Base-by-base conservation (phyloP, 108 stramenopile genomes). In the Fragilariopsis cylindrus region DNA sequence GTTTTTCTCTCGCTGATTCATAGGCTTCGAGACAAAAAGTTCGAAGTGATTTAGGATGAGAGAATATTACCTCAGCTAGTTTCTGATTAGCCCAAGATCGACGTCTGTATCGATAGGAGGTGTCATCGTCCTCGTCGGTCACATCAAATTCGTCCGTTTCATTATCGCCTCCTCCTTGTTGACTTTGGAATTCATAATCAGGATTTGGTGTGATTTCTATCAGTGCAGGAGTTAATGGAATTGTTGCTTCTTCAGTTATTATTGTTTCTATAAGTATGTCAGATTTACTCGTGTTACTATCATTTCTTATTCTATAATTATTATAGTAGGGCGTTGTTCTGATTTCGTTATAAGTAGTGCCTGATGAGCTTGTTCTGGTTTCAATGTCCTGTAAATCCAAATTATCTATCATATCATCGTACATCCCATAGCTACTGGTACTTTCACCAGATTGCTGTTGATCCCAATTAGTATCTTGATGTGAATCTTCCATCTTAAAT, bases 21-120 rank as follows among this genome's bases (percentile, higher is more conserved):
- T 87, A 89, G 4, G 90, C 90, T 54, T 90, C 87, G n/a, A 90
- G 50, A 62, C 92, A 92, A 76, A 85, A 95, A 30, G 55, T 65
- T n/a, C 89, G 76, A 1, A 95, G 53, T 8, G 94, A 84, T 60
- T 83, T 71, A 1, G 94, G 94, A 81, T 92, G 91, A 41, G 87
- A 76, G 74, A 91, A 92, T 2, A 95, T 84, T 3, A 88, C 94
- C 44, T 75, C 67, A 43, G 91, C 85, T 43, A 95, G 69, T 68
- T 90, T 84, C 57, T 87, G 77, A 58, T 92, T 81, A 4, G 81
- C 81, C 72, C 78, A 82, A 8, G 15, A n/a, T 18, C 54, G 64
- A 56, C 85, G 80, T 56, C 78, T 50, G 18, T 75, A 70, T 3
- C 80, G 63, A 30, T 30, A 30, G 30, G 30, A 30, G 30, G 30